Conservation (phyloP, 495 filamentous ascomycete genomes). For the Tuber microsphaerosporum region DNA sequence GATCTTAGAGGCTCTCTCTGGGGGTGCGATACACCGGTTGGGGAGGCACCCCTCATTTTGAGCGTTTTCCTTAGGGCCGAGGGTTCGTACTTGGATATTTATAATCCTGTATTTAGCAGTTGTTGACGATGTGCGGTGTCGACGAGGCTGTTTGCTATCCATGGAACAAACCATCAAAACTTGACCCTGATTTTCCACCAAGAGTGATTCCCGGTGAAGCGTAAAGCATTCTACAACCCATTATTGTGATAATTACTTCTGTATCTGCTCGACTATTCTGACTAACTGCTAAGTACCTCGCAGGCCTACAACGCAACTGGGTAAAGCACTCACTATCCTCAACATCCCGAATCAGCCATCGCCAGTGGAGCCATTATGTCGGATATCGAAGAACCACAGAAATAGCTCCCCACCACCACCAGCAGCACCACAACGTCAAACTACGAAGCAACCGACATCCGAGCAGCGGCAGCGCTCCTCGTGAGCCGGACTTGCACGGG, state of each 20-base stretch:
- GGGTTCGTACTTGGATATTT: neutral
- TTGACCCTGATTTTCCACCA: neutral
- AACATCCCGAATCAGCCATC: too few species aligned
- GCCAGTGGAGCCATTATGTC: too few species aligned
- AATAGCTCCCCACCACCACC: too few species aligned
- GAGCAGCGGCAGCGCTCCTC: too few species aligned
- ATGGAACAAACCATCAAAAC: neutral
- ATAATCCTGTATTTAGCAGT: neutral
- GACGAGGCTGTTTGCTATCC: neutral
- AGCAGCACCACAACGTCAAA: too few species aligned
- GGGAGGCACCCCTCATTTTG: neutral
- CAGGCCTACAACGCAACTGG: too few species aligned
- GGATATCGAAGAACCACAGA: too few species aligned
- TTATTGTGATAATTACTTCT: too few species aligned
- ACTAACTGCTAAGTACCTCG: neutral
- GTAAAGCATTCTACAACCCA: neutral
- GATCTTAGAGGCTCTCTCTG: neutral
- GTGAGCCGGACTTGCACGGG: too few species aligned
- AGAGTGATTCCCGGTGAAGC: neutral
- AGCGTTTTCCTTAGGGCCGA: neutral
- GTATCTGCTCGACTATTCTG: neutral
- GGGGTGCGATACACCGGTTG: neutral
- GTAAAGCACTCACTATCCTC: too few species aligned
- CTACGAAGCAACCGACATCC: too few species aligned
- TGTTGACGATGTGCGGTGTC: too few species aligned